Conservation (phyloP, 345 rosid genomes). For the Cardamine occulta region DNA sequence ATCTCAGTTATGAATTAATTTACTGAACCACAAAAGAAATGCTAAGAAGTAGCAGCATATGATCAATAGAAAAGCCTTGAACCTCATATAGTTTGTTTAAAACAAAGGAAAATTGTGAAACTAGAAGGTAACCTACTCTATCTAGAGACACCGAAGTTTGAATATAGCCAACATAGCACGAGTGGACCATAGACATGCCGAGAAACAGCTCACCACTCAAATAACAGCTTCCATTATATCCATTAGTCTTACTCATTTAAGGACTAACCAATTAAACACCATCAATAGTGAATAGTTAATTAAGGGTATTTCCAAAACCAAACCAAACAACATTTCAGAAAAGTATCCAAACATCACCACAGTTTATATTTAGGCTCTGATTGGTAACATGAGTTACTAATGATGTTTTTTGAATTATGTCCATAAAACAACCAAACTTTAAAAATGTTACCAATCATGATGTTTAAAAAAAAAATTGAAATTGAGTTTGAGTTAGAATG, state of each 20-base stretch:
- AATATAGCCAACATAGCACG: constrained; percentile 5
- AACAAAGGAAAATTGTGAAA: not conserved
- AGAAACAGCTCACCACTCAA: not conserved
- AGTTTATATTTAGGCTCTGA: not conserved
- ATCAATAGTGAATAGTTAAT: not conserved
- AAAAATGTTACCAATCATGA: no score
- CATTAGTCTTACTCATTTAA: not conserved
- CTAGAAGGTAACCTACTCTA: not conserved
- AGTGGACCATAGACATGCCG: not conserved
- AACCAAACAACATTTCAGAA: not conserved
- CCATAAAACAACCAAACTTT: no score
- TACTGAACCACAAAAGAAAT: not conserved
- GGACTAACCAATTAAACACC: not conserved
- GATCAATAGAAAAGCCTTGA: constrained; percentile 10
- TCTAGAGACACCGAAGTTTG: constrained; percentile 4
- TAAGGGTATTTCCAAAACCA: not conserved
- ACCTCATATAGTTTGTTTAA: not conserved
- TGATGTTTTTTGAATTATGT: no score
- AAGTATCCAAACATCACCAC: not conserved
- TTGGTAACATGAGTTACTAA: no score
- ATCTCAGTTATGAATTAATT: not conserved
- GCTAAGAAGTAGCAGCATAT: not conserved
- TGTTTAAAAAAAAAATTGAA: no score
- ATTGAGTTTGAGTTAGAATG: no score
- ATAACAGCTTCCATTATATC: not conserved